Evolutionary conservation across 306 rosid genomes (phyloP).

Genomic region (Argentina anserina): DNA sequence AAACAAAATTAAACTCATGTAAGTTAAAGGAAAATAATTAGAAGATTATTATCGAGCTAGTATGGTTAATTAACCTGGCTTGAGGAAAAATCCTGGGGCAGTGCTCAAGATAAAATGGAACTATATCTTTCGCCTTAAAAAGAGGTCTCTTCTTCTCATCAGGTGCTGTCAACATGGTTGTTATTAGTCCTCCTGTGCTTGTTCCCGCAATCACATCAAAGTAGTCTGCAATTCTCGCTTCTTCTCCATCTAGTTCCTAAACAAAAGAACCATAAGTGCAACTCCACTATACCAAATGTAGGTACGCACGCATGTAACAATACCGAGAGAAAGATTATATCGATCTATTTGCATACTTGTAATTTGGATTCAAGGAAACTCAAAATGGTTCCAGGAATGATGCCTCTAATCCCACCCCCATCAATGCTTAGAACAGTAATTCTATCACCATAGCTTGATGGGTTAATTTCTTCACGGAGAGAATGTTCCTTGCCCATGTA

Average conservation of each 20-base stretch:
- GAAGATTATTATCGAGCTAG: background rate
- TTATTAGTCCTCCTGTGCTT: constrained; percentile 31
- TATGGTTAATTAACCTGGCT: constrained; percentile 4
- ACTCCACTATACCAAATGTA: background rate
- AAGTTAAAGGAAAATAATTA: background rate
- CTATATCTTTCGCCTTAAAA: constrained; percentile 27
- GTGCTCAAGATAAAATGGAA: constrained; percentile 25
- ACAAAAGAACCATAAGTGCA: background rate
- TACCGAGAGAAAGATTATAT: background rate
- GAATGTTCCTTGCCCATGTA: background rate
- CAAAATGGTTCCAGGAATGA: constrained; percentile 9
- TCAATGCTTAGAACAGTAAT: constrained; percentile 15
- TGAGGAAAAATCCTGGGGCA: constrained; percentile 34
- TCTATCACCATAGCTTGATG: constrained; percentile 15
- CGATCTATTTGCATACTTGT: background rate
- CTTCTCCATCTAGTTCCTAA: constrained; percentile 29
- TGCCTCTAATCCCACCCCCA: constrained; percentile 15
- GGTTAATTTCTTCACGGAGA: background rate
- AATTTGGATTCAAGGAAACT: constrained; percentile 10
- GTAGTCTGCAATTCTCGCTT: constrained; percentile 28
- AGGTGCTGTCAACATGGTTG: constrained; percentile 33
- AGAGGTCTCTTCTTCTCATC: constrained; percentile 22
- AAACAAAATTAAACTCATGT: background rate
- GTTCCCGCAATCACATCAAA: constrained; percentile 35
- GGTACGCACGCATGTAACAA: background rate